phyloP scores from a whole-genome alignment of 805 yeast species.

The Tetrapisispora phaffii region DNA sequence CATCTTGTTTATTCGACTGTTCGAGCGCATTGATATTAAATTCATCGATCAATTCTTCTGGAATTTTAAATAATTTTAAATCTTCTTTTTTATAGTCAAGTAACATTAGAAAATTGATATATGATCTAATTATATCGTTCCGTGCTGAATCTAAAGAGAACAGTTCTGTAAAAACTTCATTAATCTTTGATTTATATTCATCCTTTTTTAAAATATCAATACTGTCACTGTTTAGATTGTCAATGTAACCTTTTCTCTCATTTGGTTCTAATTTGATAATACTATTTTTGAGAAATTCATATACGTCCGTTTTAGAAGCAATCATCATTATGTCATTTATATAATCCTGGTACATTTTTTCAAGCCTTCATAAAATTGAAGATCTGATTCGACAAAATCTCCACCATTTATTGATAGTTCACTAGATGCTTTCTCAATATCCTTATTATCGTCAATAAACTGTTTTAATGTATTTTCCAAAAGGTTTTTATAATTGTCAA shows the following conservation, averaged over 20 bases:
- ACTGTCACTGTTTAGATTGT: conserved; percentile 7
- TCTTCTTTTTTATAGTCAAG: not conserved
- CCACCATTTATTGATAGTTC: conserved; percentile 5
- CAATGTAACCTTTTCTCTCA: conserved; percentile 22
- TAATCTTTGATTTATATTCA: not conserved
- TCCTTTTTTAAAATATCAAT: not conserved
- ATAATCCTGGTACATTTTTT: conserved; percentile 26
- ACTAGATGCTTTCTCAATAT: conserved; percentile 9
- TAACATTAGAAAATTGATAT: not conserved
- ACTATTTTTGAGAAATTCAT: conserved; percentile 17
- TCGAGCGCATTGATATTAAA: not conserved
- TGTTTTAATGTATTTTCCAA: conserved; percentile 16
- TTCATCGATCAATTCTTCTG: not conserved
- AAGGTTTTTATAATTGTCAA: conserved; percentile 17
- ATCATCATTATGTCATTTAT: conserved; percentile 17
- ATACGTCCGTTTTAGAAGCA: conserved; percentile 6
- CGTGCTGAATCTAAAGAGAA: not conserved
- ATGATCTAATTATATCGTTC: not conserved
- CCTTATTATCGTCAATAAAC: conserved; percentile 24
- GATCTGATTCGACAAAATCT: conserved; percentile 21
- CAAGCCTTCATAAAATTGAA: conserved; percentile 23
- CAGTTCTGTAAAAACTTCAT: not conserved
- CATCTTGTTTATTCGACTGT: conserved; percentile 1
- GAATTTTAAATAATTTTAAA: not conserved
- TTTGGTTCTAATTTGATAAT: conserved; percentile 17